phyloP scores from a whole-genome alignment of 2,329 filamentous ascomycete genomes.

The Pezicula radicicola region DNA sequence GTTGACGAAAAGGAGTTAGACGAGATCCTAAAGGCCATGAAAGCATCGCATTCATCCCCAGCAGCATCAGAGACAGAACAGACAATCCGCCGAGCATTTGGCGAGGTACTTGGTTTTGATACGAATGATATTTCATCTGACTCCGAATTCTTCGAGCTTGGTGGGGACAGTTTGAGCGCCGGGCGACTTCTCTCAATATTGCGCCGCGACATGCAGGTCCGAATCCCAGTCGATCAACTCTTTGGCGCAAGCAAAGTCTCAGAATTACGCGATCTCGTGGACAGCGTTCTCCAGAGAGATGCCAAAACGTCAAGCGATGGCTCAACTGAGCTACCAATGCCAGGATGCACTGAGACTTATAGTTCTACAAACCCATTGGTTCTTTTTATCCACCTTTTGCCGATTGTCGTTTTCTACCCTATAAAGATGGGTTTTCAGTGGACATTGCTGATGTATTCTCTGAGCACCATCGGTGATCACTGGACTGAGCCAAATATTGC shows the following conservation, averaged over 20 bases:
- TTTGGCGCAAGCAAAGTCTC: slow-evolving; percentile 46
- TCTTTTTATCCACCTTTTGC: slow-evolving; percentile 47
- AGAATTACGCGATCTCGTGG: slow-evolving; percentile 9
- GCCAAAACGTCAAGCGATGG: slow-evolving; percentile 29
- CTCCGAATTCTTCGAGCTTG: slow-evolving; percentile 49
- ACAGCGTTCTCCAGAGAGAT: neutral
- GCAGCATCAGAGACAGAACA: slow-evolving; percentile 24
- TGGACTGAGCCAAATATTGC: slow-evolving; percentile 37
- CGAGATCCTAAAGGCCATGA: neutral
- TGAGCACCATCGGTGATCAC: slow-evolving; percentile 36
- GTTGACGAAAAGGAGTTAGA: neutral
- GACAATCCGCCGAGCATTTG: slow-evolving; percentile 41
- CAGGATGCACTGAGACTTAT: slow-evolving; percentile 36
- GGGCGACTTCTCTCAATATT: slow-evolving; percentile 49
- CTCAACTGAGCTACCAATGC: slow-evolving; percentile 46
- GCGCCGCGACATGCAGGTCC: slow-evolving; percentile 44
- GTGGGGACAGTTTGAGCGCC: slow-evolving; percentile 52
- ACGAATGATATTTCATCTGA: slow-evolving; percentile 34
- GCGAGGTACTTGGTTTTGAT: slow-evolving; percentile 39
- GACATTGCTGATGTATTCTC: slow-evolving; percentile 47
- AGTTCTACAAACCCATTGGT: slow-evolving; percentile 49
- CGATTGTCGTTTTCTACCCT: slow-evolving; percentile 47
- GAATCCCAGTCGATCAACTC: slow-evolving; percentile 47
- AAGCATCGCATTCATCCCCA: neutral
- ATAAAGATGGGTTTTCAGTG: slow-evolving; percentile 48